Conservation (phyloP, 2,329 filamentous ascomycete genomes). For the Diaporthe humulicola region DNA sequence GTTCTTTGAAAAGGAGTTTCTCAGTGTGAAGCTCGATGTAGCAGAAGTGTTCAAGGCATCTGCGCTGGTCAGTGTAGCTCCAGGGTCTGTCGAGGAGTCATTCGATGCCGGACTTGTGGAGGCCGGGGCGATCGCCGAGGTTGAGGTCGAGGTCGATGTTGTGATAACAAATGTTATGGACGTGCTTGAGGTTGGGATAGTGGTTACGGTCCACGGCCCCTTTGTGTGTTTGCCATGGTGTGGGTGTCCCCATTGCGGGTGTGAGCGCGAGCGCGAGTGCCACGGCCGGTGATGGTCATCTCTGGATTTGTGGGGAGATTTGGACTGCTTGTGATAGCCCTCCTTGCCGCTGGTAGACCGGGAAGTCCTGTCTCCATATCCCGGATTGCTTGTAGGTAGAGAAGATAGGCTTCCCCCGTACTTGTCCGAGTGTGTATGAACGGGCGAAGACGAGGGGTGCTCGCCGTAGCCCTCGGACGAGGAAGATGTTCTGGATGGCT, state of each 20-base stretch:
- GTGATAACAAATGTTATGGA: background rate
- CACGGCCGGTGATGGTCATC: background rate
- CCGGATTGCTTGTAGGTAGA: background rate
- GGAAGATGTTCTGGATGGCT: background rate
- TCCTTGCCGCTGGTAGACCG: background rate
- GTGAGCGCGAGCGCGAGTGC: background rate
- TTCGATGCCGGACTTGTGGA: background rate
- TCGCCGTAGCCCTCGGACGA: background rate
- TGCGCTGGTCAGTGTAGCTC: background rate
- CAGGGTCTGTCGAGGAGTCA: background rate
- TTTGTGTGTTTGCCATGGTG: background rate
- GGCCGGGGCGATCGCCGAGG: no score
- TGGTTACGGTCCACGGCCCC: background rate
- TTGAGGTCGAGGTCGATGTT: background rate
- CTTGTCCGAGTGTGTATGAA: background rate
- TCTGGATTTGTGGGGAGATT: constrained; percentile 4
- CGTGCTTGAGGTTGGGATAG: constrained; percentile 1
- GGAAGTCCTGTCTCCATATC: background rate
- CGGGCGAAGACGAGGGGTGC: background rate
- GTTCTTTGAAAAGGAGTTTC: constrained; percentile 17
- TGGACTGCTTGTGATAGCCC: background rate
- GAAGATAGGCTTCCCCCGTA: background rate
- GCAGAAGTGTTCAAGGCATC: background rate
- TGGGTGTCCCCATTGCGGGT: background rate
- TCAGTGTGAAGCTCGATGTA: background rate